Percentiles rank a stretch among this genome's conserved stretches.
These are phyloP conservation scores for Irpex lacteus DNA, from an alignment of 1,284 basidiomycete genomes.

Conservation along the genomic window DNA sequence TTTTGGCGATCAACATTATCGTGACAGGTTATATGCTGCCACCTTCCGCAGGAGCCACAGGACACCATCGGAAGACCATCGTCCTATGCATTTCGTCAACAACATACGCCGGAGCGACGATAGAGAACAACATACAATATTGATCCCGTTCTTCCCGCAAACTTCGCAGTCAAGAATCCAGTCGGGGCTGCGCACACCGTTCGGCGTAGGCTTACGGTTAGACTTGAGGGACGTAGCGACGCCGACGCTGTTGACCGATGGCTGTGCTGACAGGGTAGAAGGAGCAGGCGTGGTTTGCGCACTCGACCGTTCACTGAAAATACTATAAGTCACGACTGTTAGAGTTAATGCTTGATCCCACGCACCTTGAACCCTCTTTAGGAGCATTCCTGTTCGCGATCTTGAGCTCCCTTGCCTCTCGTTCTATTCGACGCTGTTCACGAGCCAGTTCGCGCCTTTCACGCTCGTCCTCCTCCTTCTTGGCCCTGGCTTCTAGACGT, in stretches of 20 bases:
- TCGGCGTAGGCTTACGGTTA: slow-evolving; percentile 32
- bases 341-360: neutral
- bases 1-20: slow-evolving; percentile 57
- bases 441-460: slow-evolving; percentile 53
- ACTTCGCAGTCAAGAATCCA: slow-evolving; percentile 88
- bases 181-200: slow-evolving; percentile 48
- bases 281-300: neutral
- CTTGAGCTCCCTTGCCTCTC: slow-evolving; percentile 40
- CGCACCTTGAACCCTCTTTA: slow-evolving; percentile 17
- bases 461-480: slow-evolving; percentile 64
- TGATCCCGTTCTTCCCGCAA: slow-evolving; percentile 66
- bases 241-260: slow-evolving; percentile 18
- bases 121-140: slow-evolving; percentile 47
- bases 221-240: slow-evolving; percentile 14
- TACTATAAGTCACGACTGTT: neutral
- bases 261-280: neutral
- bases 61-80: slow-evolving; percentile 75
- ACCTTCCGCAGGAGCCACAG: slow-evolving; percentile 76
- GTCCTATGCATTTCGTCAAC: slow-evolving; percentile 44
- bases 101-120: slow-evolving; percentile 1
- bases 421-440: slow-evolving; percentile 49
- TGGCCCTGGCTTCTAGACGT: slow-evolving; percentile 59
- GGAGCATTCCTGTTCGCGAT: slow-evolving; percentile 24
- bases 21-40: slow-evolving; percentile 84
- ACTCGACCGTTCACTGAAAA: neutral